phyloP scores from a whole-genome alignment of 1,139 yeast species.

The Yamadazyma spencermartinsiae region DNA sequence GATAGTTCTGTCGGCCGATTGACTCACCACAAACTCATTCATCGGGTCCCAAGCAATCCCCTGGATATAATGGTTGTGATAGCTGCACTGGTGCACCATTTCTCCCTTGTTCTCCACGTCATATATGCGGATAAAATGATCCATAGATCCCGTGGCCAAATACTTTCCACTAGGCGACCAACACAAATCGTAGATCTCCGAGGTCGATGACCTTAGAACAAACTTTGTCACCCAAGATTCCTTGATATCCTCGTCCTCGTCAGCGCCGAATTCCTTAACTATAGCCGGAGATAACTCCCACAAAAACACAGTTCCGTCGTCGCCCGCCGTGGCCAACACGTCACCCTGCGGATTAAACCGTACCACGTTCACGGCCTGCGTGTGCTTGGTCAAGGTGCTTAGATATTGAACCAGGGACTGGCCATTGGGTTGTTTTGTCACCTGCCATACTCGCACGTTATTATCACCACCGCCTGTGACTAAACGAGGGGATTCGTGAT shows the following conservation, averaged over 20 bases:
- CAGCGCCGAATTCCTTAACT: conserved; percentile 57
- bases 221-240: conserved; percentile 72
- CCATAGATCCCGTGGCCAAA: conserved; percentile 90
- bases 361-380: conserved; percentile 92
- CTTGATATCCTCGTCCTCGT: conserved; percentile 50
- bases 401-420: conserved; percentile 50
- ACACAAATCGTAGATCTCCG: conserved; percentile 85
- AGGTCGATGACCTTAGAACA: conserved; percentile 57
- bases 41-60: conserved; percentile 96
- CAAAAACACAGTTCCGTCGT: conserved; percentile 82
- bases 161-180: conserved; percentile 87
- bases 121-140: conserved; percentile 73
- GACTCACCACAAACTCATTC: conserved; percentile 76
- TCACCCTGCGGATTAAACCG: conserved; percentile 72
- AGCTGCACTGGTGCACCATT: conserved; percentile 61
- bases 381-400: conserved; percentile 80
- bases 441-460: conserved; percentile 70
- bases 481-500: conserved; percentile 39
- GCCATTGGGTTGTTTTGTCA: conserved; percentile 9
- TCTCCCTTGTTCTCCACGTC: conserved; percentile 52
- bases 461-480: conserved; percentile 97
- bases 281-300: conserved; percentile 67
- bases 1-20: conserved; percentile 85
- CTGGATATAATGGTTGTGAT: conserved; percentile 88
- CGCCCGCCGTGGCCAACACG: conserved; percentile 85